Evolutionary conservation across 257 asterid species (phyloP).

Genomic region (Petunia axillaris): DNA sequence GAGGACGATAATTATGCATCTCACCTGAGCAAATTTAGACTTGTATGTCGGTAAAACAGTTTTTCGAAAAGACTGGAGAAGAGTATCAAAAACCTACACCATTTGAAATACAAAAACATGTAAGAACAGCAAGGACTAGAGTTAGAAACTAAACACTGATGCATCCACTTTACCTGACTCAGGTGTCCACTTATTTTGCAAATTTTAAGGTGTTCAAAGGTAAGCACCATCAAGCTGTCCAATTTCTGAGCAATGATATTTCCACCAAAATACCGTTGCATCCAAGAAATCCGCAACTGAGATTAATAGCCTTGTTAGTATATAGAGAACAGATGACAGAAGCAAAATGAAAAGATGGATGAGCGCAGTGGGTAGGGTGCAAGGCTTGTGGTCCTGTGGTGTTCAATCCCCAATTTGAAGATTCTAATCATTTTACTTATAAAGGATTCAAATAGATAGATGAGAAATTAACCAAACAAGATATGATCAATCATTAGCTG

Average conservation of each 20-base stretch:
- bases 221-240: slow-evolving; percentile 83
- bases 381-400: not conserved
- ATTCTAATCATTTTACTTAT: not conserved
- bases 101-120: slow-evolving; percentile 16
- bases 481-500: not conserved
- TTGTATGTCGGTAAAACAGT: slow-evolving; percentile 85
- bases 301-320: slow-evolving; percentile 30
- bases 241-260: slow-evolving; percentile 62
- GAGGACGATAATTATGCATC: not conserved
- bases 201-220: slow-evolving; percentile 69
- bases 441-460: not conserved
- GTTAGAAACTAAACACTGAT: slow-evolving; percentile 27
- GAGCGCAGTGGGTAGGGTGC: not conserved
- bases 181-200: slow-evolving; percentile 64
- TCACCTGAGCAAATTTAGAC: slow-evolving; percentile 94
- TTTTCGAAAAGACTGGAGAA: slow-evolving; percentile 78
- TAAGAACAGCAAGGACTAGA: slow-evolving; percentile 16
- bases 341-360: not conserved
- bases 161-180: slow-evolving; percentile 47
- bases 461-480: not conserved
- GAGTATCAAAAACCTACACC: slow-evolving; percentile 75
- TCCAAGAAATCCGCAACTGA: slow-evolving; percentile 51
- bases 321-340: not conserved
- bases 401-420: not conserved
- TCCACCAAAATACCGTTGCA: slow-evolving; percentile 59